These are phyloP conservation scores for Phytophthora capsici DNA, from an alignment of 352 stramenopile genomes.

Conservation along the genomic window DNA sequence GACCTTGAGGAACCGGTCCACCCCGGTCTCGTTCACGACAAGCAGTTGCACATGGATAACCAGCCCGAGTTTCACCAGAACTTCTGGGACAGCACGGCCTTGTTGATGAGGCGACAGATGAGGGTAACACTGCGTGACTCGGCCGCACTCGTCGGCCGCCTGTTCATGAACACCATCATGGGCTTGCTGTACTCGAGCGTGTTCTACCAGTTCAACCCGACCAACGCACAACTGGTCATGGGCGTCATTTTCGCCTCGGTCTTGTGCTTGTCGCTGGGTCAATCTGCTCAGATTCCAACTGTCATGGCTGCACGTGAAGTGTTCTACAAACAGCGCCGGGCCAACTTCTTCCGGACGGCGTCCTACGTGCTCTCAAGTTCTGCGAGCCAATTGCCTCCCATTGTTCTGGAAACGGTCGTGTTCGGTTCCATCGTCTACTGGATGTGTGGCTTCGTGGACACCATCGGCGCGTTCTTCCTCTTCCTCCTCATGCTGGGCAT, in stretches of 20 bases:
- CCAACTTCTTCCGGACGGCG: conserved; percentile 16
- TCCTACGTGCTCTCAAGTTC: conserved; percentile 16
- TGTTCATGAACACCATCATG: conserved; percentile 38
- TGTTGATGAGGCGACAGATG: conserved; percentile 7
- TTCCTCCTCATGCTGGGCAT: conserved; percentile 57
- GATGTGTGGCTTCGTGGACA: conserved; percentile 52
- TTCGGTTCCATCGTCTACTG: conserved; percentile 52
- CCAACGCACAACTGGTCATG: conserved; percentile 33
- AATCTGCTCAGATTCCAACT: conserved; percentile 60
- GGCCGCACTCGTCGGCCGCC: conserved; percentile 36
- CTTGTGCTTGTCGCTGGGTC: conserved; percentile 63
- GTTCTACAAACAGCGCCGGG: conserved; percentile 16
- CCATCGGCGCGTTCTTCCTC: conserved; percentile 6
- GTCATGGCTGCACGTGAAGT: conserved; percentile 51
- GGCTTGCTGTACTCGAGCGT: no score
- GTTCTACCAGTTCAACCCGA: conserved; percentile 10
- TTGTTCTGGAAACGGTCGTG: conserved; percentile 38
- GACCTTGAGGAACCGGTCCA: conserved; percentile 21
- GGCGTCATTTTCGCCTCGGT: conserved; percentile 76
- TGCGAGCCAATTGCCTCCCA: conserved; percentile 5
- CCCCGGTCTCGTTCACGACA: conserved; percentile 30
- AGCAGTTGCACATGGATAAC: conserved; percentile 15
- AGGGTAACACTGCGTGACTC: conserved; percentile 13
- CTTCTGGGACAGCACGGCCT: conserved; percentile 9
- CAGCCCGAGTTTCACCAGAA: conserved; percentile 18